Evolutionary conservation across 768 basidiomycete genomes (phyloP).

Genomic region (Nidularia pulvinata): DNA sequence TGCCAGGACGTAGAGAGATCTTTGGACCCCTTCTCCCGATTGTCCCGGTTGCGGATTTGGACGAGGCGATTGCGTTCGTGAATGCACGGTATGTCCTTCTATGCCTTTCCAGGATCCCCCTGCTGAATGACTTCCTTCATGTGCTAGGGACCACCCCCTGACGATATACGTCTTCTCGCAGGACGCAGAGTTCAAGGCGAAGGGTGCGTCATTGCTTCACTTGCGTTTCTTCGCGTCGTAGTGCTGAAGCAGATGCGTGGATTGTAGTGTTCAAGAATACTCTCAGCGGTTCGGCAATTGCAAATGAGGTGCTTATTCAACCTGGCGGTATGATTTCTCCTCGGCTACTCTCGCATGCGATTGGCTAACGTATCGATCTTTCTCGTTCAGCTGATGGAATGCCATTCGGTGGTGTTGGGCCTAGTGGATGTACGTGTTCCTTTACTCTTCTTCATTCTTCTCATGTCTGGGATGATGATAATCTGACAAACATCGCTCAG

Average conservation of each 20-base stretch:
- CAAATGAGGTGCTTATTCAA: slow-evolving; percentile 74
- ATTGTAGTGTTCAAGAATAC: slow-evolving; percentile 66
- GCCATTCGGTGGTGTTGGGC: slow-evolving; percentile 76
- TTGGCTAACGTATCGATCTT: neutral
- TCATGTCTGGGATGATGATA: neutral
- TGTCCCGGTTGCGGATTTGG: slow-evolving; percentile 66
- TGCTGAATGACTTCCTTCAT: neutral
- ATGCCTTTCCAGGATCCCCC: slow-evolving; percentile 7
- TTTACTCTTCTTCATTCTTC: neutral
- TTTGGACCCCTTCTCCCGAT: slow-evolving; percentile 85
- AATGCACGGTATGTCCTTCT: slow-evolving; percentile 42
- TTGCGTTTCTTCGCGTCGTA: neutral
- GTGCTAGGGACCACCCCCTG: slow-evolving; percentile 66
- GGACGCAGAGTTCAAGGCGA: slow-evolving; percentile 55
- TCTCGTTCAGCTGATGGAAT: slow-evolving; percentile 47
- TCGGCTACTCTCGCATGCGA: neutral
- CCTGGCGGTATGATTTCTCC: slow-evolving; percentile 40
- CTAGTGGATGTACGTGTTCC: slow-evolving; percentile 62
- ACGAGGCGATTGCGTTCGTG: slow-evolving; percentile 72
- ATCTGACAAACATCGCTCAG: slow-evolving; percentile 25
- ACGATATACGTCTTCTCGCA: slow-evolving; percentile 78
- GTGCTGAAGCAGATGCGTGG: no score
- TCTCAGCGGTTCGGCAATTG: slow-evolving; percentile 65
- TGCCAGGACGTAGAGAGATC: slow-evolving; percentile 54
- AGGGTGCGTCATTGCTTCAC: slow-evolving; percentile 37